Evolutionary conservation across 495 filamentous ascomycete species (phyloP).

Genomic region (Arthonia radiata): DNA sequence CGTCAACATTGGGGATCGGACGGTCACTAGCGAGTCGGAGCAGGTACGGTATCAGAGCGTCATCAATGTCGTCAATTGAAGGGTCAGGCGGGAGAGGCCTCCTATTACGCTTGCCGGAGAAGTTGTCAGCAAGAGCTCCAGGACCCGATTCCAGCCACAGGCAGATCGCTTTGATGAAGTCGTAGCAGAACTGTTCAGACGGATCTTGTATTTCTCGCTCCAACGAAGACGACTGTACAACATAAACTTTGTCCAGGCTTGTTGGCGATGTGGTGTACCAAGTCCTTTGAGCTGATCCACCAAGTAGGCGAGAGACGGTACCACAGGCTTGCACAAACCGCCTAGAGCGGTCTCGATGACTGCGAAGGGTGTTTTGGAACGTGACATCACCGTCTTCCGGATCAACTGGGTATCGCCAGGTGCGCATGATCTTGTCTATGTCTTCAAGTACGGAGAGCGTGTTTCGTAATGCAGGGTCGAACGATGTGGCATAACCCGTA

Average conservation of each 20-base stretch:
- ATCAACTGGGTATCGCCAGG: constrained; percentile 36
- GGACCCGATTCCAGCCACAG: constrained; percentile 36
- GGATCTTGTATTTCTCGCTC: constrained; percentile 19
- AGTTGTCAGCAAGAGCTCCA: constrained; percentile 26
- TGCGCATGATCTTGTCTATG: constrained; percentile 28
- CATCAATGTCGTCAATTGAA: constrained; percentile 25
- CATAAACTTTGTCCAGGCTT: constrained; percentile 15
- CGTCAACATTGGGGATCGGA: constrained; percentile 30
- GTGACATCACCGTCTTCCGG: constrained; percentile 25
- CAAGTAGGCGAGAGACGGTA: constrained; percentile 28
- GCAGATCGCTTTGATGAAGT: constrained; percentile 38
- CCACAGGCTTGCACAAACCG: constrained; percentile 47
- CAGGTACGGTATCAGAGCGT: constrained; percentile 32
- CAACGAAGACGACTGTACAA: constrained; percentile 22
- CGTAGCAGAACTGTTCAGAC: constrained; percentile 29
- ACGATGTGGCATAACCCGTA: constrained; percentile 16
- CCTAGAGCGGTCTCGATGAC: constrained; percentile 30
- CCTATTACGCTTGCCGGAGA: constrained; percentile 19
- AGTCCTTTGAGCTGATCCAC: constrained; percentile 18
- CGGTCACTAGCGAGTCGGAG: constrained; percentile 20
- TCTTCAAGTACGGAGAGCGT: constrained; percentile 24
- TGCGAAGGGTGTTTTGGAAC: constrained; percentile 30
- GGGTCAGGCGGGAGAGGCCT: constrained; percentile 25
- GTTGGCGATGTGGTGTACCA: constrained; percentile 10
- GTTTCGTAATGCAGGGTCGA: constrained; percentile 22